Evolutionary conservation across 495 filamentous ascomycete species (phyloP).

Genomic region (Penicillium bovifimosum): DNA sequence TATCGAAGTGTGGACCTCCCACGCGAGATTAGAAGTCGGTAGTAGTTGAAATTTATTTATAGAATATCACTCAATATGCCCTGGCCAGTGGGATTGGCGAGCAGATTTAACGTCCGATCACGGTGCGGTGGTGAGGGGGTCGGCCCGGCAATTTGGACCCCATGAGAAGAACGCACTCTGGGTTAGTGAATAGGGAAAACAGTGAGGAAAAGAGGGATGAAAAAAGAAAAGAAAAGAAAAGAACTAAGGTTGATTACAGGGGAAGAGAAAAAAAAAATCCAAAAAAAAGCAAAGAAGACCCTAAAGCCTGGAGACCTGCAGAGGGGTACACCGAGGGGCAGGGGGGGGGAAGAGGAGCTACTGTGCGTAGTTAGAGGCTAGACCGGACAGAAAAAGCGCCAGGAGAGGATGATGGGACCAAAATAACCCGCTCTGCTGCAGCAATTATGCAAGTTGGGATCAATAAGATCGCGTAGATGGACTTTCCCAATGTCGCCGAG

Average conservation of each 20-base stretch:
- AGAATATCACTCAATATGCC: slow-evolving; percentile 6
- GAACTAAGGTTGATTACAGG: neutral
- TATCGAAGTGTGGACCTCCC: slow-evolving; percentile 3
- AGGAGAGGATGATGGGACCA: slow-evolving; percentile 15
- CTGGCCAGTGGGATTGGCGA: neutral
- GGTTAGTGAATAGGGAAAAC: neutral
- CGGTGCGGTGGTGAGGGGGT: slow-evolving; percentile 9
- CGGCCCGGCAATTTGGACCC: slow-evolving; percentile 12
- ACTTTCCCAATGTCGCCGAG: neutral
- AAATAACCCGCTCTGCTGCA: slow-evolving; percentile 29
- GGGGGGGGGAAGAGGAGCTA: slow-evolving; percentile 1
- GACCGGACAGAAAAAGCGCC: slow-evolving; percentile 9
- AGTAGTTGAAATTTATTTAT: slow-evolving; percentile 17
- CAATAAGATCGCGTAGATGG: slow-evolving; percentile 15
- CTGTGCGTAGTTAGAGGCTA: slow-evolving; percentile 12
- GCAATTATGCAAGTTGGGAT: slow-evolving; percentile 21
- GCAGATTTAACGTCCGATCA: neutral
- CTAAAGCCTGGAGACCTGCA: slow-evolving; percentile 7
- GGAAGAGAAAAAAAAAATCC: neutral
- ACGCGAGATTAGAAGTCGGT: neutral
- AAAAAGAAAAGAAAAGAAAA: neutral
- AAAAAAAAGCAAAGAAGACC: slow-evolving; percentile 5
- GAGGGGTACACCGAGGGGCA: slow-evolving; percentile 15
- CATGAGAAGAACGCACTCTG: neutral
- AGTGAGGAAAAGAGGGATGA: neutral